Percentiles rank a stretch among this genome's conserved stretches.
phyloP scores from a whole-genome alignment of 495 filamentous ascomycete species.

The Elasticomyces elasticus region DNA sequence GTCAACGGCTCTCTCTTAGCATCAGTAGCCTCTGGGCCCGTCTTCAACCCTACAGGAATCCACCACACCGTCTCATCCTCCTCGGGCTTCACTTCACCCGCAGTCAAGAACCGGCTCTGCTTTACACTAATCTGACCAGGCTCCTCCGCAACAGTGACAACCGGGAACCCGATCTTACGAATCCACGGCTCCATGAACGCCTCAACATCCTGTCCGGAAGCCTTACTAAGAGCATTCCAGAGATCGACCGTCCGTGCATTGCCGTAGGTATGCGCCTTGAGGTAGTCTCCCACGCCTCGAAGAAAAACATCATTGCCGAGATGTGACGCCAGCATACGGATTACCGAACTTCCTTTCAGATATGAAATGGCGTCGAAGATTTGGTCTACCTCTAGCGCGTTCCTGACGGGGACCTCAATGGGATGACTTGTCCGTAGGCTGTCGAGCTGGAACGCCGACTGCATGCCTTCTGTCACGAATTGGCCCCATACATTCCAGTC shows the following conservation, averaged over 20 bases:
- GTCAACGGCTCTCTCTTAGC: conserved; percentile 55
- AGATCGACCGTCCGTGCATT: conserved; percentile 91
- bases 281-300: conserved; percentile 75
- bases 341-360: conserved; percentile 86
- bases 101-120: conserved; percentile 79
- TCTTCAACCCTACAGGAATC: conserved; percentile 75
- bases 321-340: conserved; percentile 85
- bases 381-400: conserved; percentile 88
- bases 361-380: conserved; percentile 96
- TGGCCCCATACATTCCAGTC: conserved; percentile 94
- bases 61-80: conserved; percentile 94
- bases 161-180: conserved; percentile 83
- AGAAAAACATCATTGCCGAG: conserved; percentile 80
- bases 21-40: conserved; percentile 44
- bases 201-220: conserved; percentile 79
- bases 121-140: conserved; percentile 68
- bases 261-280: conserved; percentile 75
- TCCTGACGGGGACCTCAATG: conserved; percentile 84
- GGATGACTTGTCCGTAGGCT: conserved; percentile 83
- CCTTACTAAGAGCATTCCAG: conserved; percentile 81
- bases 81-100: conserved; percentile 71
- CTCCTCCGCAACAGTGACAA: conserved; percentile 76
- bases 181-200: conserved; percentile 91
- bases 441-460: conserved; percentile 83
- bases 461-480: conserved; percentile 86